Conservation (phyloP, 2,329 filamentous ascomycete genomes). For the Cercospora zeae-maydis region DNA sequence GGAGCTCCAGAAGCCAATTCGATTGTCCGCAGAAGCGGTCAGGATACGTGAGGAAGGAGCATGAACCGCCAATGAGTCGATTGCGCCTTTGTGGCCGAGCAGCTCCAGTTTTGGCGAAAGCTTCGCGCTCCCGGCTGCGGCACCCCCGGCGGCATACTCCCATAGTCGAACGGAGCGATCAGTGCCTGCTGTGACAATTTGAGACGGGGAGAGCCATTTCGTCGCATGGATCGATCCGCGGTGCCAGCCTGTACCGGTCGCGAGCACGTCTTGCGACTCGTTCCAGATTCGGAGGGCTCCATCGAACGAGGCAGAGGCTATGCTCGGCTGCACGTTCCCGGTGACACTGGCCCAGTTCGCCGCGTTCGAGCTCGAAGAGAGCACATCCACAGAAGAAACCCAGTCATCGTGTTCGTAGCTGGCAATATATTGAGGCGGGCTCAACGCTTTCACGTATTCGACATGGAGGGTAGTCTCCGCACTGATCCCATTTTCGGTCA, state of each 20-base stretch:
- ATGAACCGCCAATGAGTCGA: slow-evolving; percentile 74
- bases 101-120: slow-evolving; percentile 75
- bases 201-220: slow-evolving; percentile 72
- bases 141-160: slow-evolving; percentile 69
- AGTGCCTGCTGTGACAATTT: slow-evolving; percentile 77
- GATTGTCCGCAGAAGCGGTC: slow-evolving; percentile 79
- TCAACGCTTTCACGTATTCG: slow-evolving; percentile 87
- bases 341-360: slow-evolving; percentile 38
- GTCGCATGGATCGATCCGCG: slow-evolving; percentile 74
- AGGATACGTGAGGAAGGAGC: slow-evolving; percentile 71
- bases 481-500: slow-evolving; percentile 80
- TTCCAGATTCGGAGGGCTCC: slow-evolving; percentile 87
- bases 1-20: slow-evolving; percentile 83
- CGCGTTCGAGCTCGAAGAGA: slow-evolving; percentile 62
- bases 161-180: slow-evolving; percentile 85
- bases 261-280: slow-evolving; percentile 77
- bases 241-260: slow-evolving; percentile 67
- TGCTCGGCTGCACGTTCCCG: slow-evolving; percentile 60
- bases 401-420: slow-evolving; percentile 98
- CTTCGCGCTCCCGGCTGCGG: slow-evolving; percentile 31
- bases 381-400: slow-evolving; percentile 82
- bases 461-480: slow-evolving; percentile 81
- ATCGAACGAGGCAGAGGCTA: slow-evolving; percentile 93
- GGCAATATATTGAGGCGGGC: slow-evolving; percentile 83
- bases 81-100: slow-evolving; percentile 72